A percentile compares a stretch with the other conserved stretches of the same genome.
phyloP scores from a whole-genome alignment of 2,329 filamentous ascomycete genomes.

The Oidium heveae region DNA sequence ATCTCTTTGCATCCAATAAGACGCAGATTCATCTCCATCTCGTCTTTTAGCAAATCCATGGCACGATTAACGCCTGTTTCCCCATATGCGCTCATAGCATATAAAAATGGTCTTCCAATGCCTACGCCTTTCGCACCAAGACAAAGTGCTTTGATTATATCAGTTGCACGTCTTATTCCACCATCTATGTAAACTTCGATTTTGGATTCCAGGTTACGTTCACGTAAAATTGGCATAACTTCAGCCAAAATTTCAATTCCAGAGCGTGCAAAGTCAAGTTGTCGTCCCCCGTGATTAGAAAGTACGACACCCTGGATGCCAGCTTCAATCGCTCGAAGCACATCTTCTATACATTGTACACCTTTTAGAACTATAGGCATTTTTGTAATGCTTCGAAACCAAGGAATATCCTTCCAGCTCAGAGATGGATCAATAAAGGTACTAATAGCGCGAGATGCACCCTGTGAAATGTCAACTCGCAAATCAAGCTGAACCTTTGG shows the following conservation, averaged over 20 bases:
- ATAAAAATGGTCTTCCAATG: slow-evolving; percentile 84
- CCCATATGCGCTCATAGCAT: slow-evolving; percentile 86
- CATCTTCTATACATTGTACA: slow-evolving; percentile 87
- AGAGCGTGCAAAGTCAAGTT: slow-evolving; percentile 76
- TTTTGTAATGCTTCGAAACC: slow-evolving; percentile 71
- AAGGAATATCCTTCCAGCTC: slow-evolving; percentile 80
- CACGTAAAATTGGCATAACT: slow-evolving; percentile 66
- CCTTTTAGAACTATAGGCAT: slow-evolving; percentile 96
- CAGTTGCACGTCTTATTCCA: slow-evolving; percentile 68
- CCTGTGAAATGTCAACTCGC: slow-evolving; percentile 64
- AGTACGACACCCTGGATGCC: slow-evolving; percentile 78
- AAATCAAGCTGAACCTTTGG: slow-evolving; percentile 58
- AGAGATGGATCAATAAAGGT: slow-evolving; percentile 91
- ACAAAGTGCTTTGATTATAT: slow-evolving; percentile 87
- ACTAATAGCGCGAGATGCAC: slow-evolving; percentile 81
- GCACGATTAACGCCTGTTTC: slow-evolving; percentile 68
- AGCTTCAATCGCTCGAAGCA: slow-evolving; percentile 57
- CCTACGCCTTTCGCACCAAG: slow-evolving; percentile 80
- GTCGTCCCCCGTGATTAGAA: slow-evolving; percentile 85
- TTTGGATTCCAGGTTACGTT: slow-evolving; percentile 44
- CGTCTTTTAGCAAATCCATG: slow-evolving; percentile 79
- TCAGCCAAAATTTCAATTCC: slow-evolving; percentile 79
- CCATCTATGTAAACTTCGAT: slow-evolving; percentile 85
- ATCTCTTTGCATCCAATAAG: slow-evolving; percentile 58
- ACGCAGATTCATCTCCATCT: slow-evolving; percentile 98